phyloP scores from a whole-genome alignment of 495 filamentous ascomycete genomes.

The Hyphodiscus hymeniophilus region DNA sequence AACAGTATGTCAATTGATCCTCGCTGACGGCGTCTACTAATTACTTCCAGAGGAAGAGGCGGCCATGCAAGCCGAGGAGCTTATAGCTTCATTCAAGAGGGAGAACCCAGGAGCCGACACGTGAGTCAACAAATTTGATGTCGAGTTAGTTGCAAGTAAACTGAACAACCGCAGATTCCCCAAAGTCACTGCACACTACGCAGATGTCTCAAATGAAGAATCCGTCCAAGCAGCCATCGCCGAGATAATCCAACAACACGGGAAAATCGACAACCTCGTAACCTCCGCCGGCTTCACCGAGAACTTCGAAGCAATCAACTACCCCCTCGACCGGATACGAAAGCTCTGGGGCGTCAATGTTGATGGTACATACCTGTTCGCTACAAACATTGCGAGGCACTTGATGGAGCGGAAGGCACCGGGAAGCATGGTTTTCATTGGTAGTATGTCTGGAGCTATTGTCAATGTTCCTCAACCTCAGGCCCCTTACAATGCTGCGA shows the following conservation, averaged over 20 bases:
- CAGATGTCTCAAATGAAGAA: slow-evolving; percentile 70
- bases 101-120: slow-evolving; percentile 70
- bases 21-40: slow-evolving; percentile 1
- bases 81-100: slow-evolving; percentile 62
- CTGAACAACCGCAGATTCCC: slow-evolving; percentile 45
- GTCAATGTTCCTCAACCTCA: slow-evolving; percentile 95
- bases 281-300: slow-evolving; percentile 95
- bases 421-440: slow-evolving; percentile 90
- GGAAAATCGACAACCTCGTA: slow-evolving; percentile 82
- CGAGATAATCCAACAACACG: slow-evolving; percentile 61
- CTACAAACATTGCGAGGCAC: slow-evolving; percentile 76
- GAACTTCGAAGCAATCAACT: slow-evolving; percentile 84
- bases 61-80: slow-evolving; percentile 58
- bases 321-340: slow-evolving; percentile 79
- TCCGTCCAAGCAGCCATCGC: slow-evolving; percentile 65
- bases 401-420: slow-evolving; percentile 70
- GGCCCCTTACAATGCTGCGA: slow-evolving; percentile 82
- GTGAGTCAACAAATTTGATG: slow-evolving; percentile 35
- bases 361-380: slow-evolving; percentile 87
- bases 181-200: slow-evolving; percentile 80
- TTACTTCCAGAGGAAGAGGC: slow-evolving; percentile 65
- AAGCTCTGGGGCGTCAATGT: slow-evolving; percentile 94
- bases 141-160: neutral
- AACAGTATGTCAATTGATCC: slow-evolving; percentile 54
- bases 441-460: slow-evolving; percentile 85